These are phyloP conservation scores for Geotrichum reessii DNA, from an alignment of 1,139 yeast genomes.

Conservation along the genomic window DNA sequence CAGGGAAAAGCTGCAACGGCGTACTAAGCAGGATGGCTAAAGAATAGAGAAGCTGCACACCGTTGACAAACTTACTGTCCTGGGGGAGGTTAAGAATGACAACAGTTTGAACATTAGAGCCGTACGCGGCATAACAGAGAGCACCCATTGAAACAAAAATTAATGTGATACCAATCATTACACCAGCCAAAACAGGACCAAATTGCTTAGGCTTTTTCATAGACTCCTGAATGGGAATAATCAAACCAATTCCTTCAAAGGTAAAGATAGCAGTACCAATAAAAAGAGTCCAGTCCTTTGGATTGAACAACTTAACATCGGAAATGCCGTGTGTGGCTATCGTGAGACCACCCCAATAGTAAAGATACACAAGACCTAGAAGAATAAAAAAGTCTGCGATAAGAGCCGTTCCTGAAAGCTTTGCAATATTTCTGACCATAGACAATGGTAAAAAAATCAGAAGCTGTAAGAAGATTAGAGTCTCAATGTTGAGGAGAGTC, in stretches of 20 bases:
- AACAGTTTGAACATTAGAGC: constrained; percentile 75
- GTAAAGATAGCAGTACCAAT: constrained; percentile 96
- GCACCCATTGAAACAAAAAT: constrained; percentile 75
- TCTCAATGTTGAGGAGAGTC: constrained; percentile 38
- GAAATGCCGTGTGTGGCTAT: constrained; percentile 54
- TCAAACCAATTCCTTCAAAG: constrained; percentile 89
- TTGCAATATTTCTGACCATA: constrained; percentile 81
- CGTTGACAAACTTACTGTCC: constrained; percentile 53
- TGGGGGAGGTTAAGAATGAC: constrained; percentile 83
- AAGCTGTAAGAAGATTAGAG: constrained; percentile 63
- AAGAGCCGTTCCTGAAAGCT: constrained; percentile 78
- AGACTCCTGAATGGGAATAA: constrained; percentile 91
- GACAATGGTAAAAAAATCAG: constrained; percentile 73
- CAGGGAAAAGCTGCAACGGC: constrained; percentile 89
- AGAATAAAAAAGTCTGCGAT: constrained; percentile 84
- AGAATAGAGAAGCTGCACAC: constrained; percentile 76
- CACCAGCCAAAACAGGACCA: constrained; percentile 61
- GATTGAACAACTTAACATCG: constrained; percentile 57
- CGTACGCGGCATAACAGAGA: constrained; percentile 80
- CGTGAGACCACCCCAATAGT: constrained; percentile 61
- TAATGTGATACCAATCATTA: constrained; percentile 67
- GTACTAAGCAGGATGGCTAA: constrained; percentile 84
- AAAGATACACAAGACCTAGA: constrained; percentile 74
- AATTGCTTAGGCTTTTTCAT: constrained; percentile 80
- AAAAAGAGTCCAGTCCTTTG: constrained; percentile 69